Base-by-base conservation (phyloP, 345 rosid species). In the Populus ilicifolia region DNA sequence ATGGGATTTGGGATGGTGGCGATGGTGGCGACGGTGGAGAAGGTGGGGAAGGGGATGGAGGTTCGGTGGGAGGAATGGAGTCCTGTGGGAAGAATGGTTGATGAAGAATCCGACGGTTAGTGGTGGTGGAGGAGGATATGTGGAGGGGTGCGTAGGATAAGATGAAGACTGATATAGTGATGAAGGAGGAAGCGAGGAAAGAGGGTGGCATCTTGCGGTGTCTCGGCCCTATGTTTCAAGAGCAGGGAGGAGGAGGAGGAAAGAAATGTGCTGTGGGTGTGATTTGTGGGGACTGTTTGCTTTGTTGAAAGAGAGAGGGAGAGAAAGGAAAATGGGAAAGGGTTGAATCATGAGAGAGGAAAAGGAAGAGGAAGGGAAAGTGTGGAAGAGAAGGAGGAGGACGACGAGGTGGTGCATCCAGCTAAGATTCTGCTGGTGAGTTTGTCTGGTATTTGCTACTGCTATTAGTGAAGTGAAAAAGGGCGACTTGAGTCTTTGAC, bases 101-200 rank as follows among this genome's bases (percentile, higher is more conserved):
- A 75, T 92, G 99, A 76, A 96, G 98, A 50, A 86, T 81, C 62
- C 99, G 83, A 33, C 98, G 96, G 84, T 61, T 70, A 69, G 83
- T 3, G 2, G 46, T 21, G 5, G 76, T 0, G 59, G 82, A 2
- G 43, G 68, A 54, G 23, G 76, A 70, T 18, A 72, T 43, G 72
- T 48, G 59, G 62, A 7, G 2, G 67, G 74, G 38, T 3, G 74
- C 41, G 67, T 56, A 36, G 36, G 83, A 30, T 38, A 81, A 81
- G 81, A 86, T 4, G 36, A 79, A 21, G 68, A 82, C 13, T 78
- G 81, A 78, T 72, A 70, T 17, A 67, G 83, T 30, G 71, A 81
- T 78, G 81, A 78, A 67, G 78, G 21, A 13, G 78, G 38, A 65
- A 67, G 23, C 10, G 62, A n/a, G 54, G 71, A 9, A 69, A n/a